Conservation (phyloP, 495 filamentous ascomycete species). For the Aspergillus coremiiformis region DNA sequence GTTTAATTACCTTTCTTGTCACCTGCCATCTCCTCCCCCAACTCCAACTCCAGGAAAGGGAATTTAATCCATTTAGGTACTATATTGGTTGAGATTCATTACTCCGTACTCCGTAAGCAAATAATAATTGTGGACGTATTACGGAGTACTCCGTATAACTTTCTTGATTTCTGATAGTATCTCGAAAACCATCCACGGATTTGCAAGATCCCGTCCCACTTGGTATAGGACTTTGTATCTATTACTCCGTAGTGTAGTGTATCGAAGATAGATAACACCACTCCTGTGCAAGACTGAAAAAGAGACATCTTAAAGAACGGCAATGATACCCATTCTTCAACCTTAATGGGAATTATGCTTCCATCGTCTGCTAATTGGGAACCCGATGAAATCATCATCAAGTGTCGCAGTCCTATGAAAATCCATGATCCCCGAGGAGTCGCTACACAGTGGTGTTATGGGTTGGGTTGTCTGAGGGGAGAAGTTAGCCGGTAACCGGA, state of each 20-base stretch:
- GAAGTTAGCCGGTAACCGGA: conserved; percentile 12
- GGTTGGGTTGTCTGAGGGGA: conserved; percentile 5
- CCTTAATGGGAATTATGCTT: background rate
- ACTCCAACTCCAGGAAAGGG: background rate
- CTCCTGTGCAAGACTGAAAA: background rate
- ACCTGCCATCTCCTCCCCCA: background rate
- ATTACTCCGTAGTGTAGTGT: background rate
- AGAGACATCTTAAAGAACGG: background rate
- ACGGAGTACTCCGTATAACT: too few species aligned
- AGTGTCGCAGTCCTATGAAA: background rate
- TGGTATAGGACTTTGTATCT: background rate
- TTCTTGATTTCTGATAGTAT: background rate
- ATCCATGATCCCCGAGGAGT: background rate
- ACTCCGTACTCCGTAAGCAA: too few species aligned
- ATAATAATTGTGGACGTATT: too few species aligned
- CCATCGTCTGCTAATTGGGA: background rate
- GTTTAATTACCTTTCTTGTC: conserved; percentile 9
- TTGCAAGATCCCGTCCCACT: background rate
- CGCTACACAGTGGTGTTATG: conserved; percentile 20
- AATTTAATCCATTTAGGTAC: background rate
- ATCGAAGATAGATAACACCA: background rate
- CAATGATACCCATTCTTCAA: background rate
- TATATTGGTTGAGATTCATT: too few species aligned
- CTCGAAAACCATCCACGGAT: background rate
- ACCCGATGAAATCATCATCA: background rate